Conservation (phyloP, 2,329 filamentous ascomycete species). For the Aspergillus sojae region DNA sequence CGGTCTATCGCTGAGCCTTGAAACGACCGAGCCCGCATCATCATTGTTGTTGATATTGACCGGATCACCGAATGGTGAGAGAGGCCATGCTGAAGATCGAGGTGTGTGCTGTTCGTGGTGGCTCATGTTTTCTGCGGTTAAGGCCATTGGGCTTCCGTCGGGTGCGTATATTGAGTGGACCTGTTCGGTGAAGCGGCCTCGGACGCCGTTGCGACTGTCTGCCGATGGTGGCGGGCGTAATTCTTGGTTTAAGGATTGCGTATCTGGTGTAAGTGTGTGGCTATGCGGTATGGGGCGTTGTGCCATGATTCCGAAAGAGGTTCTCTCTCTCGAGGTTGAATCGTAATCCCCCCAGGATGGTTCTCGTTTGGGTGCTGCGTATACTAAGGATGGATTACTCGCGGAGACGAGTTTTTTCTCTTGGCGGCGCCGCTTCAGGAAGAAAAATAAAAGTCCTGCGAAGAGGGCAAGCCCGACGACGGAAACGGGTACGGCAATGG, state of each 20-base stretch:
- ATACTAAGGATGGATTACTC: not conserved
- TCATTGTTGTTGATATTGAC: conserved; percentile 10
- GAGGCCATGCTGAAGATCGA: conserved; percentile 10
- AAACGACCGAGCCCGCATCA: conserved; percentile 32
- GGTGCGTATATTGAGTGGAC: not conserved
- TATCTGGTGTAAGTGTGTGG: conserved; percentile 2
- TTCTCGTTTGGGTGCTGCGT: conserved; percentile 13
- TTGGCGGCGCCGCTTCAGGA: conserved; percentile 27
- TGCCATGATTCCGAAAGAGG: not conserved
- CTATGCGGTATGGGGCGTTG: not conserved
- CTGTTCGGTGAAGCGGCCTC: conserved; percentile 6
- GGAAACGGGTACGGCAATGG: conserved; percentile 38
- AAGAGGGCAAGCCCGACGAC: conserved; percentile 31
- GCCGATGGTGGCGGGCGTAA: not conserved
- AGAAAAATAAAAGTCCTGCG: conserved; percentile 27
- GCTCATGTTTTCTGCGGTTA: not conserved
- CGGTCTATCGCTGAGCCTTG: conserved; percentile 18
- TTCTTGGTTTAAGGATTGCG: not conserved
- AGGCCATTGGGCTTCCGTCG: not conserved
- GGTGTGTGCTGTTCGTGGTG: conserved; percentile 7
- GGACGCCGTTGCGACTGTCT: not conserved
- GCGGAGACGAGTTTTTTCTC: not conserved
- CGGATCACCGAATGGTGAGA: conserved; percentile 28
- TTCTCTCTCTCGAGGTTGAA: not conserved
- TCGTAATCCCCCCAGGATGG: conserved; percentile 1